Base-by-base conservation (phyloP, 2,329 filamentous ascomycete species). In the Amauroascus verrucosus region DNA sequence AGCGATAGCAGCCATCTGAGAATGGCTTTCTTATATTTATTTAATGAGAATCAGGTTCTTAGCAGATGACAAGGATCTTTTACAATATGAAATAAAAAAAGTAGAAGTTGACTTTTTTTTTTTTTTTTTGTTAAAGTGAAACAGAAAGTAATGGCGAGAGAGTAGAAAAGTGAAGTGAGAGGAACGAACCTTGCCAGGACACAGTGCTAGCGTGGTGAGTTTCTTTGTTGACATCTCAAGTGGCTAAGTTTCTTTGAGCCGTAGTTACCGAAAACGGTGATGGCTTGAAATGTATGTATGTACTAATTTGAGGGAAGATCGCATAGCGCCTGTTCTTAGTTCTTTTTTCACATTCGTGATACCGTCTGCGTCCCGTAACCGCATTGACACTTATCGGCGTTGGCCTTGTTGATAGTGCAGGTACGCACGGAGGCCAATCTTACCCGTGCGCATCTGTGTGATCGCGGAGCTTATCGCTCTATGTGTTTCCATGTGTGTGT, bases 1-100 rank as follows among this genome's bases (percentile, higher is more conserved):
- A 44, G 50, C 35, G 18, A 53, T 16, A 38, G 58, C 55, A 44
- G 57, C 58, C 59, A 61, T 61, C 20, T 38, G 32, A 16, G n/a
- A 48, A 24, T 18, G 16, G 18, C 5, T 18, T 50, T 41, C 20
- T 16, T 33, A 41, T 26, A 28, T 37, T 8, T 30, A 32, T 18
- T 41, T 11, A 16, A 50, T 9, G 48, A 50, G 18, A 13, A 50
- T 30, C 46, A 16, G 37, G 30, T 38, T 37, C 22, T 13, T 35
- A 24, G 16, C 28, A 28, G 13, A 24, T 28, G 14, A 7, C 18
- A 35, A 13, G 2, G 8, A 5, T 13, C 22, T 20, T 22, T 37
- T 35, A 18, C 13, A 24, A 48, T 28, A 11, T 1, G 24, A 16
- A 32, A 16, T 30, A 30, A 37, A 26, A 48, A 11, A 9, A 30